A percentile compares a stretch with the other conserved stretches of the same genome.
Conservation (phyloP, 2,329 filamentous ascomycete genomes). For the Chalara sp. region DNA sequence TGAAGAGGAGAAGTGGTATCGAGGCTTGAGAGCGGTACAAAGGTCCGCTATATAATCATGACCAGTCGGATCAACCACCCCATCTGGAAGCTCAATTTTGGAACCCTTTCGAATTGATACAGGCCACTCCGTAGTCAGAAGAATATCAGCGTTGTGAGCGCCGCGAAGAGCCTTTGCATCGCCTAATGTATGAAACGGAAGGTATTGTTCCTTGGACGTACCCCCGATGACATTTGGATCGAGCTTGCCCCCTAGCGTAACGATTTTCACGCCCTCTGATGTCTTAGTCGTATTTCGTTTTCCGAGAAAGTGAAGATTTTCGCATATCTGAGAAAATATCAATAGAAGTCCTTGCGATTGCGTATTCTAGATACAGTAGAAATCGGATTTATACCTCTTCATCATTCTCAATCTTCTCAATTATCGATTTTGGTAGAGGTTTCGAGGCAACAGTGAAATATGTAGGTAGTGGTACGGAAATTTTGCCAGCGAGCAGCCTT, state of each 20-base stretch:
- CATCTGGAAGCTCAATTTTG: slow-evolving; percentile 49
- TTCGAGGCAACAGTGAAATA: slow-evolving; percentile 82
- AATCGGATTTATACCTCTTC: slow-evolving; percentile 38
- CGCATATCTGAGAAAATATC: slow-evolving; percentile 51
- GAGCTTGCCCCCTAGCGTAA: slow-evolving; percentile 72
- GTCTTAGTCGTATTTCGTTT: slow-evolving; percentile 86
- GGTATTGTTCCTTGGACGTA: slow-evolving; percentile 63
- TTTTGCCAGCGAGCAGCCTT: slow-evolving; percentile 64
- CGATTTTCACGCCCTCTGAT: slow-evolving; percentile 79
- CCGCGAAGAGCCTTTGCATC: slow-evolving; percentile 73
- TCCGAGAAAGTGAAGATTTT: slow-evolving; percentile 86
- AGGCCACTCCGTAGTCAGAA: slow-evolving; percentile 86
- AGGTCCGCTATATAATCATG: slow-evolving; percentile 72
- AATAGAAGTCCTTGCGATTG: slow-evolving; percentile 1
- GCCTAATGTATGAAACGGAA: slow-evolving; percentile 69
- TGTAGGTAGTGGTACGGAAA: slow-evolving; percentile 71
- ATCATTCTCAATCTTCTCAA: slow-evolving; percentile 66
- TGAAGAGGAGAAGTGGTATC: slow-evolving; percentile 79
- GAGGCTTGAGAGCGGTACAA: slow-evolving; percentile 73
- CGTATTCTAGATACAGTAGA: not conserved
- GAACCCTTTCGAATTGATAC: slow-evolving; percentile 64
- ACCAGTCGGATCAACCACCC: slow-evolving; percentile 42
- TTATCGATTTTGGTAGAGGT: slow-evolving; percentile 63
- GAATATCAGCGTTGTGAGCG: slow-evolving; percentile 74
- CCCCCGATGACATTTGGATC: slow-evolving; percentile 54